A percentile compares a stretch with the other conserved stretches of the same genome.
phyloP scores from a whole-genome alignment of 2,329 filamentous ascomycete genomes.

The Hymenoscyphus repandus region DNA sequence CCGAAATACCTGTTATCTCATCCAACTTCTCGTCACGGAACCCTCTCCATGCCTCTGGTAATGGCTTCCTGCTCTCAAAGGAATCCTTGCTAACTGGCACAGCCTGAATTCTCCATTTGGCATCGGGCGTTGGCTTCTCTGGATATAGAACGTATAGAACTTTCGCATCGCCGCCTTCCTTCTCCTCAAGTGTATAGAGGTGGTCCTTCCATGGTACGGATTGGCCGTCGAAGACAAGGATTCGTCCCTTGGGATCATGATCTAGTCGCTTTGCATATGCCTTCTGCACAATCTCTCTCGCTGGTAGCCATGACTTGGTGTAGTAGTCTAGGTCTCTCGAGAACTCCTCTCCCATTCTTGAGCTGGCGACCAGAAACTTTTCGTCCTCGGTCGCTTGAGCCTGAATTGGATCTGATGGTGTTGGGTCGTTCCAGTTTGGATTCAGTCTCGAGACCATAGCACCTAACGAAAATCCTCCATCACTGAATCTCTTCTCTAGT shows the following conservation, averaged over 20 bases:
- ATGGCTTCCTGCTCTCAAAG: conserved; percentile 85
- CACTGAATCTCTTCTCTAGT: conserved; percentile 75
- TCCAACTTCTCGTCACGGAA: conserved; percentile 83
- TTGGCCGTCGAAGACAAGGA: conserved; percentile 73
- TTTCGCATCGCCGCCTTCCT: conserved; percentile 46
- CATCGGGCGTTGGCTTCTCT: conserved; percentile 66
- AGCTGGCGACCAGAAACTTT: conserved; percentile 71
- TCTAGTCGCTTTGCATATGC: conserved; percentile 67
- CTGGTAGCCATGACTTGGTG: conserved; percentile 76
- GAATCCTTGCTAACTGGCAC: conserved; percentile 82
- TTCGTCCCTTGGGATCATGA: conserved; percentile 67
- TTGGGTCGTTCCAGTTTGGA: conserved; percentile 69
- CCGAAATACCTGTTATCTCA: conserved; percentile 60
- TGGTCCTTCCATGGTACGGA: conserved; percentile 96
- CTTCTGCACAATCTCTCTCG: conserved; percentile 68
- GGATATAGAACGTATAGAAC: conserved; percentile 89
- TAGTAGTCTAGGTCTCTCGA: conserved; percentile 74
- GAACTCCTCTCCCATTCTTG: conserved; percentile 86
- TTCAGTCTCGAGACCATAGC: conserved; percentile 79
- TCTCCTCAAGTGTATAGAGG: conserved; percentile 77
- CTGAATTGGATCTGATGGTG: conserved; percentile 45
- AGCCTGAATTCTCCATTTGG: conserved; percentile 91
- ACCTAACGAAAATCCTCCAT: conserved; percentile 78
- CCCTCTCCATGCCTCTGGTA: conserved; percentile 89
- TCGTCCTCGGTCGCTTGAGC: conserved; percentile 74